Evolutionary conservation across 805 yeast species (phyloP).

Genomic region (Candida argentea): DNA sequence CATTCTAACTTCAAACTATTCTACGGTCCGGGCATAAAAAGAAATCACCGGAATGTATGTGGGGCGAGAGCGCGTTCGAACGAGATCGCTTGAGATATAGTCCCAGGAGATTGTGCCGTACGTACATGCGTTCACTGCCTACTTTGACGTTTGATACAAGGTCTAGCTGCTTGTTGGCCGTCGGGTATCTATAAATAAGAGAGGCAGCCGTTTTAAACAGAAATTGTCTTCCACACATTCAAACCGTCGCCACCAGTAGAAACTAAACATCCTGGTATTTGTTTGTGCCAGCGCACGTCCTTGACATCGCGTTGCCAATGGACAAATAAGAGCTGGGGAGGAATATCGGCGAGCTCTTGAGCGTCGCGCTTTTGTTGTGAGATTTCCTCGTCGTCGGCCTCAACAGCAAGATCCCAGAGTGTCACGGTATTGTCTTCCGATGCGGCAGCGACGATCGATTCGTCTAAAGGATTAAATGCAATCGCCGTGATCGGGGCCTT

Average conservation of each 20-base stretch:
- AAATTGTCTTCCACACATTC: slow-evolving; percentile 92
- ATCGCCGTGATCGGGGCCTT: slow-evolving; percentile 88
- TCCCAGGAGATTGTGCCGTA: too few species aligned
- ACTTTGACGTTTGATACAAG: too few species aligned
- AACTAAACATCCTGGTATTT: slow-evolving; percentile 91
- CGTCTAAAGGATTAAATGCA: slow-evolving; percentile 91
- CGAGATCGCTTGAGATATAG: too few species aligned
- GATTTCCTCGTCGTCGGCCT: slow-evolving; percentile 96
- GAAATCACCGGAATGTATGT: too few species aligned
- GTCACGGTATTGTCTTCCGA: slow-evolving; percentile 97
- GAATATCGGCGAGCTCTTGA: slow-evolving; percentile 77
- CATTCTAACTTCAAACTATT: too few species aligned
- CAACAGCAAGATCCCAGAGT: slow-evolving; percentile 96
- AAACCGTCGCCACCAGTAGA: slow-evolving; percentile 95
- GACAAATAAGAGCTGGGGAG: slow-evolving; percentile 90
- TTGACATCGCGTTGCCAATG: slow-evolving; percentile 98
- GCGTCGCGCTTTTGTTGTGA: slow-evolving; percentile 72
- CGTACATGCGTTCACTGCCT: too few species aligned
- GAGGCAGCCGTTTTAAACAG: too few species aligned
- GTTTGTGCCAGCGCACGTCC: slow-evolving; percentile 96
- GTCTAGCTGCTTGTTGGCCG: too few species aligned
- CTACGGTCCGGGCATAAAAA: too few species aligned
- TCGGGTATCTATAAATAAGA: too few species aligned
- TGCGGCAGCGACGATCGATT: slow-evolving; percentile 89
- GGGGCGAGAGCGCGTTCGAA: too few species aligned